These are phyloP conservation scores for Acacia concinna DNA, from an alignment of 331 rosid genomes.

Conservation along the genomic window DNA sequence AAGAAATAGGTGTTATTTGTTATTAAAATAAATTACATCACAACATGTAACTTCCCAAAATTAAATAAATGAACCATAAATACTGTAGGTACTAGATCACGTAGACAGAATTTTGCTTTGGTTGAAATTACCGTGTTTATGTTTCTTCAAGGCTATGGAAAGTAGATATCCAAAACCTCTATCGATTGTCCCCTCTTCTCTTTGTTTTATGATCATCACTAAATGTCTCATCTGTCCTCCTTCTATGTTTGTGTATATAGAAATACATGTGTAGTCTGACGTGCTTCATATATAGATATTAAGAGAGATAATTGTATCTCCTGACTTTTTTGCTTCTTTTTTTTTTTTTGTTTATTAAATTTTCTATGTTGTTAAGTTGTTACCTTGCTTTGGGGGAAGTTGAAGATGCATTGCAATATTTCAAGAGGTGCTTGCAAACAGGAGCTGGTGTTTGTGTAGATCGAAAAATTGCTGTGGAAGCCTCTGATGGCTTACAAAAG, in stretches of 20 bases:
- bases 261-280: neutral
- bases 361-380: constrained; percentile 58
- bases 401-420: constrained; percentile 66
- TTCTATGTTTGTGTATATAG: neutral
- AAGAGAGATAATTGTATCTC: constrained; percentile 26
- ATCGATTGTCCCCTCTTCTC: neutral
- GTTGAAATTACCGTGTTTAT: neutral
- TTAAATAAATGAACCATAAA: neutral
- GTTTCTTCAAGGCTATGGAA: neutral
- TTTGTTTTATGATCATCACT: neutral
- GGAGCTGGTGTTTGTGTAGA: constrained; percentile 76
- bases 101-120: neutral
- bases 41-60: neutral
- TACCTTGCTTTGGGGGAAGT: constrained; percentile 90
- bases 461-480: constrained; percentile 82
- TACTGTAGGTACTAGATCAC: neutral
- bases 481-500: constrained; percentile 90
- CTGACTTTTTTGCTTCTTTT: constrained; percentile 12
- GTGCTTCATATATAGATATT: constrained; percentile 6
- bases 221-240: neutral
- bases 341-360: neutral
- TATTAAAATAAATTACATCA: neutral
- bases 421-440: constrained; percentile 80
- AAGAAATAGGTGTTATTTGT: neutral
- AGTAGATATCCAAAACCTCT: neutral